Base-by-base conservation (phyloP, 306 rosid species). In the Arachis hypogaea region DNA sequence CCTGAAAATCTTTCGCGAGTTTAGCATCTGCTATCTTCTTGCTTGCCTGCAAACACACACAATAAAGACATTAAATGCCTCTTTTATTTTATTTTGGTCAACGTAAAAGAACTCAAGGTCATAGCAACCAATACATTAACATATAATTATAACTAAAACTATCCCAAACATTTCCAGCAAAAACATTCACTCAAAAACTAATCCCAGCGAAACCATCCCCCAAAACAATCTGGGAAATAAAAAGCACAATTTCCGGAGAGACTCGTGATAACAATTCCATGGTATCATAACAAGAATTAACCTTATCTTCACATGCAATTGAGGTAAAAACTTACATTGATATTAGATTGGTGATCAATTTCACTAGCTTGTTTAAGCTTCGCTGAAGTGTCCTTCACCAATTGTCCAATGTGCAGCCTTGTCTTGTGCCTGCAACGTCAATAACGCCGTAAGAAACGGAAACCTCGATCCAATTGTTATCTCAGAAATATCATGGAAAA, bases 11-110 rank as follows among this genome's bases (percentile, higher is more conserved):
- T 82, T 91, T 93, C 5, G 98, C 98, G 69, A 93, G 93, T 82
- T 93, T 93, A 61, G 96, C 97, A 88, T 93, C 98, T 5, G 97
- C 92, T 82, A 91, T 85, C 84, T 93, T 93, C 89, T 93, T 91
- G 84, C 85, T 93, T 22, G 91, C 85, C 98, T 93, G 86, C 72
- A 87, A 62, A 78, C 51, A 74, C 12, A 61, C 51, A 77, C 12
- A 61, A 61, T 41, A 57, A 63, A 58, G 11, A 40, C 47, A 59
- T 77, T 55, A 10, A 72, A 81, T 3, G 47, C n/a, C 52, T 30
- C 61, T 59, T 47, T n/a, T 38, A 28, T 3, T 5, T 7, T 51
- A 12, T 5, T 43, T 6, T 7, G 9, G 9, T 55, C 49, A 49
- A 10, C 11, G 4, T 33, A 77, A 70, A 42, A 68, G 14, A 47